phyloP scores from a whole-genome alignment of 106 monocot species.

The Posidonia australis region DNA sequence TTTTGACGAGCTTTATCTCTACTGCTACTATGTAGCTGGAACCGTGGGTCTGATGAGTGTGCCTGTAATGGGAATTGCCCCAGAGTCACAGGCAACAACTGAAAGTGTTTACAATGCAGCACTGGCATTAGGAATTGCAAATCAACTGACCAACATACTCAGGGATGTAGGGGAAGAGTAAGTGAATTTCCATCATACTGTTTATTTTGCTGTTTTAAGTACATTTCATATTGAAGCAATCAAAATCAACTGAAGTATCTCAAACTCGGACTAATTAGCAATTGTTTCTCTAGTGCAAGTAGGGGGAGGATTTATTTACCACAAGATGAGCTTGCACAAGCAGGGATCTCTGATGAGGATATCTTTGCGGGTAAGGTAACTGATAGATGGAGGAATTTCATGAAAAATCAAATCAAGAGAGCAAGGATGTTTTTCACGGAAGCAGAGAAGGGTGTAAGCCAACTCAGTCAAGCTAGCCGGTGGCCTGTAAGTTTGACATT shows the following conservation, averaged over 20 bases:
- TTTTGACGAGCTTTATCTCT: slow-evolving; percentile 88
- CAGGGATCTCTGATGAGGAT: slow-evolving; percentile 79
- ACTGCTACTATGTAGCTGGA: slow-evolving; percentile 89
- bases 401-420: slow-evolving; percentile 77
- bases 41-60: slow-evolving; percentile 90
- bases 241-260: too few relatives aligned
- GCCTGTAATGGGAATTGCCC: slow-evolving; percentile 76
- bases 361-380: slow-evolving; percentile 82
- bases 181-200: slow-evolving; percentile 11
- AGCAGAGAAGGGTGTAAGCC: slow-evolving; percentile 78
- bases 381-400: slow-evolving; percentile 84
- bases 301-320: slow-evolving; percentile 91
- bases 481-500: slow-evolving; percentile 60
- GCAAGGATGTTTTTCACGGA: slow-evolving; percentile 82
- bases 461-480: slow-evolving; percentile 79
- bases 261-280: neutral
- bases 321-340: slow-evolving; percentile 74
- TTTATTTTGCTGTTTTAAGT: neutral
- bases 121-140: slow-evolving; percentile 77
- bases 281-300: slow-evolving; percentile 40
- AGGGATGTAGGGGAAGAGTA: slow-evolving; percentile 94
- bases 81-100: slow-evolving; percentile 57
- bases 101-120: slow-evolving; percentile 76
- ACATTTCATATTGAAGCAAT: neutral
- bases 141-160: slow-evolving; percentile 93